A percentile compares a stretch with the other conserved stretches of the same genome.
Conservation (phyloP, 2,329 filamentous ascomycete genomes). For the Talaromyces piceae region DNA sequence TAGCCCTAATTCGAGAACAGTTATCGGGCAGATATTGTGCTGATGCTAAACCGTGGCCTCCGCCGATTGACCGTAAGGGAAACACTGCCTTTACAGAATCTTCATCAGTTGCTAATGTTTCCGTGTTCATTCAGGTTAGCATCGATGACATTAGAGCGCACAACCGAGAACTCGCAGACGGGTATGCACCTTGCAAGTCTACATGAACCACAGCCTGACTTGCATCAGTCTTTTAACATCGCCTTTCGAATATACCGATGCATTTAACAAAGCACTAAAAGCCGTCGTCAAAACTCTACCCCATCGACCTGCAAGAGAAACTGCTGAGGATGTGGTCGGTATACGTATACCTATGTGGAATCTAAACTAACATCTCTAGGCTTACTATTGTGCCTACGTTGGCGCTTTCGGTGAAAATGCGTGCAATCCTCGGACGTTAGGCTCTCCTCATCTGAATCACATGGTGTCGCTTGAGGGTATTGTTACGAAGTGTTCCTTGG, state of each 20-base stretch:
- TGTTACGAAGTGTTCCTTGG: conserved; percentile 90
- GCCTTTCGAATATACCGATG: conserved; percentile 80
- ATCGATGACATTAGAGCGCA: conserved; percentile 89
- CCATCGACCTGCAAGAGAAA: conserved; percentile 67
- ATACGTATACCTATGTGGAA: not conserved
- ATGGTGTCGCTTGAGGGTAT: conserved; percentile 98
- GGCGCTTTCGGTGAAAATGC: conserved; percentile 92
- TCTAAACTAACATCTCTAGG: conserved; percentile 16
- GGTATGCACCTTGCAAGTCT: conserved; percentile 27
- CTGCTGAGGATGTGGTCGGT: conserved; percentile 61
- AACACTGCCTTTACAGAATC: no score
- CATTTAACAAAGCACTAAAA: conserved; percentile 86
- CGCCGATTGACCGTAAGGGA: conserved; percentile 48
- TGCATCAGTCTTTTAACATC: conserved; percentile 62
- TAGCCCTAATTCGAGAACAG: conserved; percentile 39
- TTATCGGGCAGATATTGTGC: conserved; percentile 82
- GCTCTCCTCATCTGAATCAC: conserved; percentile 81
- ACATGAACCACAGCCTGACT: conserved; percentile 12
- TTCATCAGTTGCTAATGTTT: no score
- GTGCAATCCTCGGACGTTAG: conserved; percentile 88
- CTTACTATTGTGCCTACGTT: conserved; percentile 93
- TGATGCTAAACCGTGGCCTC: conserved; percentile 58
- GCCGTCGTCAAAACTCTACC: conserved; percentile 76
- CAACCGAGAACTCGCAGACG: conserved; percentile 71
- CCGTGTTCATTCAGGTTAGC: conserved; percentile 56